Evolutionary conservation across 352 stramenopile species (phyloP).

Genomic region (Phytophthora sp.): DNA sequence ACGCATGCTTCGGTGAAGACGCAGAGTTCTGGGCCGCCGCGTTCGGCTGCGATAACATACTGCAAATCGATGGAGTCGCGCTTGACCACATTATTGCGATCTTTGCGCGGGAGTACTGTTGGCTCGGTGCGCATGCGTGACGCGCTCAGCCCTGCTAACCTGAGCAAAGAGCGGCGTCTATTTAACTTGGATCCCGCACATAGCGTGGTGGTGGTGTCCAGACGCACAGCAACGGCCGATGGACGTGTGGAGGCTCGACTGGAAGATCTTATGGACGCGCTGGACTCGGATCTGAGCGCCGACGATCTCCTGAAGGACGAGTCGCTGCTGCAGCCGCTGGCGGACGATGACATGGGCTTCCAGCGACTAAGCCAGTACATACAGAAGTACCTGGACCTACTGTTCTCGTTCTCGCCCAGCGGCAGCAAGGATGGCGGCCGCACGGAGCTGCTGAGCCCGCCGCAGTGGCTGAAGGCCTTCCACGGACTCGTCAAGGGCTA

Average conservation of each 20-base stretch:
- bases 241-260: slow-evolving; percentile 46
- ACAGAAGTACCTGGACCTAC: slow-evolving; percentile 62
- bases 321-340: slow-evolving; percentile 49
- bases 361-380: slow-evolving; percentile 62
- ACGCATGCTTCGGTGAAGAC: slow-evolving; percentile 37
- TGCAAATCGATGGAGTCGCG: slow-evolving; percentile 67
- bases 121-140: slow-evolving; percentile 65
- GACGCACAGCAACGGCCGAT: slow-evolving; percentile 28
- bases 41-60: slow-evolving; percentile 57
- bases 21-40: slow-evolving; percentile 29
- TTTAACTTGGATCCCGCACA: slow-evolving; percentile 77
- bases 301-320: slow-evolving; percentile 24
- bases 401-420: slow-evolving; percentile 41
- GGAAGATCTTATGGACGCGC: slow-evolving; percentile 44
- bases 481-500: slow-evolving; percentile 62
- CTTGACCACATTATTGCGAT: slow-evolving; percentile 57
- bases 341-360: slow-evolving; percentile 65
- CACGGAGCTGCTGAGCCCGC: slow-evolving; percentile 57
- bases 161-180: slow-evolving; percentile 71
- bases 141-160: slow-evolving; percentile 48
- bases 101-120: slow-evolving; percentile 57
- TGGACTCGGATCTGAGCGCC: slow-evolving; percentile 37
- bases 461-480: slow-evolving; percentile 73
- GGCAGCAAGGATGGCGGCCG: slow-evolving; percentile 45
- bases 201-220: slow-evolving; percentile 67